These are phyloP conservation scores for Erysimum pusillum DNA, from an alignment of 441 rosid species.

Conservation along the genomic window DNA sequence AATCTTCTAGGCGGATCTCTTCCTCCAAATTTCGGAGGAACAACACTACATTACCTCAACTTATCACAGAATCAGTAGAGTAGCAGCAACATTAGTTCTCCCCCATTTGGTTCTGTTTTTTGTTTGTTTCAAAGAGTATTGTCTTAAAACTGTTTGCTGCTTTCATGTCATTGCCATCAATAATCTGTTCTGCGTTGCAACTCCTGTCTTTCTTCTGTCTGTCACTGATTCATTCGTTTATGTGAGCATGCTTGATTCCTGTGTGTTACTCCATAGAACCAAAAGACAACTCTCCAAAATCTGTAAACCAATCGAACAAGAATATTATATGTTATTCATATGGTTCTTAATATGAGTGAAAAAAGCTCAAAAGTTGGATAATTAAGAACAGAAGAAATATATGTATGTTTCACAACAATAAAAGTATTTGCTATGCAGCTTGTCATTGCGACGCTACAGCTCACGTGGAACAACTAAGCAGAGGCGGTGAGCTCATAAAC, in stretches of 20 bases:
- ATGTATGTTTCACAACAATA: neutral
- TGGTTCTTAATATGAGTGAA: too few relatives aligned
- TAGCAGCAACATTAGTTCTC: conserved; percentile 6
- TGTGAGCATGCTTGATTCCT: conserved; percentile 18
- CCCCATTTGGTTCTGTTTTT: neutral
- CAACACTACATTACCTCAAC: too few relatives aligned
- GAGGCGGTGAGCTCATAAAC: too few relatives aligned
- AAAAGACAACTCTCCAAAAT: neutral
- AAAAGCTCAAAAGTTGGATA: too few relatives aligned
- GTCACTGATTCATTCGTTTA: conserved; percentile 1
- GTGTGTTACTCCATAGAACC: neutral
- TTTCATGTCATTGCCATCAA: neutral
- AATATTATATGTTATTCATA: too few relatives aligned
- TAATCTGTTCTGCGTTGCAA: conserved; percentile 16
- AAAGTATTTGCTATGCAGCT: neutral
- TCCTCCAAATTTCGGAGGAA: too few relatives aligned
- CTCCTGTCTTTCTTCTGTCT: neutral
- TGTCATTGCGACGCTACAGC: too few relatives aligned
- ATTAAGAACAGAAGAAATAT: neutral
- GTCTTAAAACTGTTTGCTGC: neutral
- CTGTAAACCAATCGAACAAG: neutral
- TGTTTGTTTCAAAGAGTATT: neutral
- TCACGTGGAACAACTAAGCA: too few relatives aligned
- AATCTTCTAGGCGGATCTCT: too few relatives aligned
- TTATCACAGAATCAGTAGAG: neutral